Conservation (phyloP, 495 filamentous ascomycete genomes). For the Xylaria flabelliformis region DNA sequence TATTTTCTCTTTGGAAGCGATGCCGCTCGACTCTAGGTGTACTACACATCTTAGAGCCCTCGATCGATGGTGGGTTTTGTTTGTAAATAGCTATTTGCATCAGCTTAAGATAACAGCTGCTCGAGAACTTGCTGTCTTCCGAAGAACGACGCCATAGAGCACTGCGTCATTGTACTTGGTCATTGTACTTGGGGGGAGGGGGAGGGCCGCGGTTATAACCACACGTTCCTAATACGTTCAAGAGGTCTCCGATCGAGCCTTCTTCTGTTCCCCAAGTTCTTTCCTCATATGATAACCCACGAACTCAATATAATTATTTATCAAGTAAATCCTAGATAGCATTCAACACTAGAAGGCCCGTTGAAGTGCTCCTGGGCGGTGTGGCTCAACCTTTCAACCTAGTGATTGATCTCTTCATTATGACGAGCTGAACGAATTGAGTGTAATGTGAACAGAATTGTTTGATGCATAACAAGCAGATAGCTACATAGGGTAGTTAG, state of each 20-base stretch:
- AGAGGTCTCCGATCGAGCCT: background rate
- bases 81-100: background rate
- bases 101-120: background rate
- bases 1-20: background rate
- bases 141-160: background rate
- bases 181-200: too few relatives aligned
- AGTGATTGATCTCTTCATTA: background rate
- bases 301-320: background rate
- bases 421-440: background rate
- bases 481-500: background rate
- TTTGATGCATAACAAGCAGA: background rate
- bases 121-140: background rate
- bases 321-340: background rate
- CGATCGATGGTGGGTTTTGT: background rate
- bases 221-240: background rate
- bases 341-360: background rate
- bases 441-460: background rate
- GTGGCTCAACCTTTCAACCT: background rate
- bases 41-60: background rate
- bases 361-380: background rate
- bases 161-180: background rate
- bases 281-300: background rate
- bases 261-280: background rate
- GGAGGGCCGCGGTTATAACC: too few relatives aligned
- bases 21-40: background rate